Base-by-base conservation (phyloP, 306 rosid genomes). In the Castanea crenata region DNA sequence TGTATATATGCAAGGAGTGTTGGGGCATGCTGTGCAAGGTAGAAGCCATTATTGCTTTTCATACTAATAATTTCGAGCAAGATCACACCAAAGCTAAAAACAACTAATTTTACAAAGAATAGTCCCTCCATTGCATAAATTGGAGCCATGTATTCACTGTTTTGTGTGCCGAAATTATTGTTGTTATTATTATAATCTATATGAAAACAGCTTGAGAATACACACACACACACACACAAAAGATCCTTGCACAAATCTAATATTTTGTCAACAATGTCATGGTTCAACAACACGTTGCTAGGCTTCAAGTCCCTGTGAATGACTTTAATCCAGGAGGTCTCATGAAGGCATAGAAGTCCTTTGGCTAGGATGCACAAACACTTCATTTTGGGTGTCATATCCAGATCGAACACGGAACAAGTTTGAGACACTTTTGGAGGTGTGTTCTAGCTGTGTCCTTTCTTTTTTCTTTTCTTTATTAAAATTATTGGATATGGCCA, bases 81-180 rank as follows among this genome's bases (percentile, higher is more conserved):
- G 74, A 88, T 78, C 38, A 85, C 87, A 2, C 89, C 87, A 63
- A 85, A 87, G 35, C 85, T 80, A 5, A 84, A 87, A 69, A 85
- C 85, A 72, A 82, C 90, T 3, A 87, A 87, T 44, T 87, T 87
- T 18, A 75, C 61, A 1, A 85, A 87, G 31, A 79, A 82, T 41
- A 84, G 56, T 16, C 88, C 88, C 57, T 77, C 80, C 86, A 87
- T 84, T 4, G 90, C 87, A 72, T 87, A 87, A 29, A 85, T 85
- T 19, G 90, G 88, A 73, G 91, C 78, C 88, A 89, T 87, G 35
- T 89, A 89, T 57, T 91, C 93, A 41, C 89, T 87, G 58, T 46
- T 59, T 0, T 32, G 51, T 68, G 41, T 71, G 14, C 15, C 4
- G 0, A 46, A 9, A 46, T 46, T 46, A 46, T 46, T 46, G 52